Evolutionary conservation across 129 eudicot genomes (phyloP).

Genomic region (Artemisia argyi): DNA sequence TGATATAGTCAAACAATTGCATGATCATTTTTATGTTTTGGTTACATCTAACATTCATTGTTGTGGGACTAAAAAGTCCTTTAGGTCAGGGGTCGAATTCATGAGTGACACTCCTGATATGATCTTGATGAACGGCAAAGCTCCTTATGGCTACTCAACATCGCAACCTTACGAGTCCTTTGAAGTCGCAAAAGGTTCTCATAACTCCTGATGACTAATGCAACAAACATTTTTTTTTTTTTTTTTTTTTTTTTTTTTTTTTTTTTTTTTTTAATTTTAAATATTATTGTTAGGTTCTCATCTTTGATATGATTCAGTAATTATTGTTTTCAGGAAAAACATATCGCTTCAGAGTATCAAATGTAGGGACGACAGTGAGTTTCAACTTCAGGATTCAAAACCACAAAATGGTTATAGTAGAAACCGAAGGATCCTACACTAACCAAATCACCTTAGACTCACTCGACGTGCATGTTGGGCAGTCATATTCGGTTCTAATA

Average conservation of each 20-base stretch:
- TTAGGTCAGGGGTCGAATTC: conserved; percentile 28
- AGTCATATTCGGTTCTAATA: conserved; percentile 71
- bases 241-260: neutral
- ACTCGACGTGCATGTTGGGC: conserved; percentile 78
- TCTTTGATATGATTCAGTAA: neutral
- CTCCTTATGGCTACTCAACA: conserved; percentile 39
- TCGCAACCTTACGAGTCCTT: conserved; percentile 47
- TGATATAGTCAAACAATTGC: neutral
- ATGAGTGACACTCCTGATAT: conserved; percentile 48
- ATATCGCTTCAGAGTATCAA: conserved; percentile 63
- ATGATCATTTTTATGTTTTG: neutral
- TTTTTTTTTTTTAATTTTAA: no score
- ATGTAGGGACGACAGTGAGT: conserved; percentile 58
- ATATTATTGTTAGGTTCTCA: neutral
- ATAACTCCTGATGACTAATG: neutral
- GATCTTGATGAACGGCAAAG: conserved; percentile 67
- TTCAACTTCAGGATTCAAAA: conserved; percentile 69
- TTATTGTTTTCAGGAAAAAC: conserved; percentile 49
- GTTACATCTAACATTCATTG: neutral
- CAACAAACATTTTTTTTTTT: no score
- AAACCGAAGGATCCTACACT: conserved; percentile 91
- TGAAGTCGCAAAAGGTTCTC: conserved; percentile 59
- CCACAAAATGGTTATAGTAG: conserved; percentile 69
- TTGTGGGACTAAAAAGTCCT: conserved; percentile 27
- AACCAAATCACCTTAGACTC: conserved; percentile 61